Conservation (phyloP, 164 flowering plant species). For the Piper betle region DNA sequence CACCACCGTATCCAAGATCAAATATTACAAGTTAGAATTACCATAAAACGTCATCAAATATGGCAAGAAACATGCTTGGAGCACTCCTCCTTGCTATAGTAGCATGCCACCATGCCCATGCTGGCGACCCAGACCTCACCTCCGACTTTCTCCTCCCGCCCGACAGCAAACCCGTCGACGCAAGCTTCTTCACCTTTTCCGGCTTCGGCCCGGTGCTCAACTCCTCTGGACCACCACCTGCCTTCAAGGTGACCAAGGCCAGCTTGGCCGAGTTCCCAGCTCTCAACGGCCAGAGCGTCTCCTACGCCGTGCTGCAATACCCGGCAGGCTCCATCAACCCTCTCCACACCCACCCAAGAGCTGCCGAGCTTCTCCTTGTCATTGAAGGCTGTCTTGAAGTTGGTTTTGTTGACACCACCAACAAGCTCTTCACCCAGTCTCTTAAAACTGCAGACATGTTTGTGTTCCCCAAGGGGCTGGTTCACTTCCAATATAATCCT, state of each 20-base stretch:
- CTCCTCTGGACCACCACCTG: neutral
- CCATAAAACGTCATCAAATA: neutral
- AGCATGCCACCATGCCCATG: too few species aligned
- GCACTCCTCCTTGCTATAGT: neutral
- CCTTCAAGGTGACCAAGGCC: conserved; percentile 17
- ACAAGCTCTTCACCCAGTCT: conserved; percentile 16
- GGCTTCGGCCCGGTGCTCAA: conserved; percentile 9
- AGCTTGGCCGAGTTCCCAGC: conserved; percentile 22
- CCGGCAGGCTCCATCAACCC: conserved; percentile 18
- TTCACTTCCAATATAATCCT: conserved; percentile 9
- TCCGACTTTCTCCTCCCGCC: conserved; percentile 13
- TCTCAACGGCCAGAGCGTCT: conserved; percentile 24
- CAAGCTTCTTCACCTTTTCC: conserved; percentile 20
- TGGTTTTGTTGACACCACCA: conserved; percentile 16
- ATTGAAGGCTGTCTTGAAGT: conserved; percentile 16
- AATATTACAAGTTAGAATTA: too few species aligned
- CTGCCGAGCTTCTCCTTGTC: conserved; percentile 22
- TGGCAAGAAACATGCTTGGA: too few species aligned
- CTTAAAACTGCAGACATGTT: conserved; percentile 18
- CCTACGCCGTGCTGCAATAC: conserved; percentile 15
- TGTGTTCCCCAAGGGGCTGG: conserved; percentile 18
- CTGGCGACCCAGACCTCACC: conserved; percentile 13
- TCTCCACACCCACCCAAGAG: conserved; percentile 25
- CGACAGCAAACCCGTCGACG: conserved; percentile 4
- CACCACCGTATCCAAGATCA: too few species aligned